A percentile compares a stretch with the other conserved stretches of the same genome.
Evolutionary conservation across 208 protist genomes (phyloP).

Genomic region (Leishmania amazonensis): DNA sequence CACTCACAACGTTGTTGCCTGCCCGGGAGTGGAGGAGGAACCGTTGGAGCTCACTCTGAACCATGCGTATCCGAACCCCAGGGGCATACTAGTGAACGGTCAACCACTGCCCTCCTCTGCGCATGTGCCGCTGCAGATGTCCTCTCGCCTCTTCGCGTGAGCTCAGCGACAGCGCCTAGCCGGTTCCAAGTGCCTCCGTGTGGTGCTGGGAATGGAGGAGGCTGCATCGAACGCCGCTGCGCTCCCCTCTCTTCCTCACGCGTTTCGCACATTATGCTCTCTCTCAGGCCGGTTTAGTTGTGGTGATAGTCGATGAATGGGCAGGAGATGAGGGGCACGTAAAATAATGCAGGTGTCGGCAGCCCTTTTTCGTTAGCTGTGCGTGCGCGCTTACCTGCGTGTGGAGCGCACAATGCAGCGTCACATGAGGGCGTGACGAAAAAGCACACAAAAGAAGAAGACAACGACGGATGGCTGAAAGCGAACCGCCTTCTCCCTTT

Average conservation of each 20-base stretch:
- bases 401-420: neutral
- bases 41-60: slow-evolving; percentile 36
- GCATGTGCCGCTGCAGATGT: slow-evolving; percentile 60
- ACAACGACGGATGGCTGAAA: neutral
- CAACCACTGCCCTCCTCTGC: slow-evolving; percentile 45
- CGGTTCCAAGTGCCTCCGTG: neutral
- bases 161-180: neutral
- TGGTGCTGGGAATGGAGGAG: neutral
- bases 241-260: neutral
- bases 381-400: neutral
- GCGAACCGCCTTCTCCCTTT: neutral
- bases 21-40: slow-evolving; percentile 42
- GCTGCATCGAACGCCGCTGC: neutral
- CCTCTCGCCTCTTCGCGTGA: slow-evolving; percentile 77
- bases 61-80: slow-evolving; percentile 53
- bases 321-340: neutral
- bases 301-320: neutral
- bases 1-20: slow-evolving; percentile 46
- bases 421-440: neutral
- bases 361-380: neutral
- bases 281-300: neutral
- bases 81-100: slow-evolving; percentile 63
- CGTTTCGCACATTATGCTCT: neutral
- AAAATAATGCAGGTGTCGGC: neutral
- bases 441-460: neutral